Evolutionary conservation across 495 filamentous ascomycete genomes (phyloP), one percentile per base, ranked within the genome.

Genomic region (Daldinia vernicosa): DNA sequence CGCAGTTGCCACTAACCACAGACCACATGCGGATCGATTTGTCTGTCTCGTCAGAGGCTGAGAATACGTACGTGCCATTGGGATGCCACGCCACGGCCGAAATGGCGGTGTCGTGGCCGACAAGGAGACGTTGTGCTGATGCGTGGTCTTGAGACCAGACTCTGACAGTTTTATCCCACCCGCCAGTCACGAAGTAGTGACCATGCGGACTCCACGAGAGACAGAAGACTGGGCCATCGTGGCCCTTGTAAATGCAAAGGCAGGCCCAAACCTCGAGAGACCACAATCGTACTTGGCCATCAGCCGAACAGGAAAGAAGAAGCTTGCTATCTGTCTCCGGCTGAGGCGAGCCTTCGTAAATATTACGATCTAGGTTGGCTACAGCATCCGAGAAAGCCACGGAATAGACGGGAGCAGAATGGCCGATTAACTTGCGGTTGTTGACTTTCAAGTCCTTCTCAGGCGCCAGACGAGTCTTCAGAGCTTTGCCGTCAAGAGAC

Each of bases 1-100:
- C 92, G 45, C 92, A 90, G 62, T 89, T 89, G 22, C 95, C 95
- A 7, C 88, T 93, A 1, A 85, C 83, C n/a, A 97, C 84, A n/a
- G 92, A 88, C 95, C 95, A 99, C 94, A 99, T 98, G 19, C 95
- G 90, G 22, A 98, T 92, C 0, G 93, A 94, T 80, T 92, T 92
- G 78, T 99, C 95, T 51, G 85, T 89, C 64, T 84, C 80, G 59
- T 88, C 86, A 55, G 91, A 93, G 0, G 90, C 93, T 1, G 95
- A 97, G 81, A 98, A 97, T 54, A 97, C 81, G 70, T 98, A 98
- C 4, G 89, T 88, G 6, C 91, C 92, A 77, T 98, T 99, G 2
- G 95, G 94, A 74, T 99, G 95, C 85, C 94, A 99, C 15, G 89
- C 86, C 22, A 98, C 83, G 43, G 87, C 87, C 69, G 95, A 95